A percentile compares a stretch with the other conserved stretches of the same genome.
These are phyloP conservation scores for Globisporangium nodosum DNA, from an alignment of 352 stramenopile species.

Conservation along the genomic window DNA sequence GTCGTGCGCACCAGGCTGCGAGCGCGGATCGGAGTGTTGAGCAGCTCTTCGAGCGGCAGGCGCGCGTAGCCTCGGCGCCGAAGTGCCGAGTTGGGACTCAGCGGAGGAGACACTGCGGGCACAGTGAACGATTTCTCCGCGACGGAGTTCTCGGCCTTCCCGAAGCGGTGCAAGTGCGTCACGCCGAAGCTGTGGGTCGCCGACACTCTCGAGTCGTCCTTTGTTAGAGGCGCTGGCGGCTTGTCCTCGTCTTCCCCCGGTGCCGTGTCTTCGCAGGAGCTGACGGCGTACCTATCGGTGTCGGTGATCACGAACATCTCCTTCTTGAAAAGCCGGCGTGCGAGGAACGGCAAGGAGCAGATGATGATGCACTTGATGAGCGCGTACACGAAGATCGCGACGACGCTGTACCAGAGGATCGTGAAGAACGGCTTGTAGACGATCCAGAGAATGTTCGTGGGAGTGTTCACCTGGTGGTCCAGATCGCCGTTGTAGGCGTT, in stretches of 20 bases:
- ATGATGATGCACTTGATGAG: constrained; percentile 10
- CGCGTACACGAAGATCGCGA: constrained; percentile 12
- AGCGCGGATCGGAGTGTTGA: constrained; percentile 40
- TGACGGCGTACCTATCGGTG: neutral
- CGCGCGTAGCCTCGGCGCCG: constrained; percentile 21
- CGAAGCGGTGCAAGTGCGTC: constrained; percentile 2
- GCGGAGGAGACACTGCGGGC: neutral
- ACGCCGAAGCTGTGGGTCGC: neutral
- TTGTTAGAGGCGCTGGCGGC: neutral
- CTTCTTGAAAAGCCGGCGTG: constrained; percentile 1
- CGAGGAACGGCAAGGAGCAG: constrained; percentile 1
- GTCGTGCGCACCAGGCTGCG: constrained; percentile 28
- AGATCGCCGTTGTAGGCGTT: constrained; percentile 33
- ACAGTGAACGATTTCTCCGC: constrained; percentile 1
- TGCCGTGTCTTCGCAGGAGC: neutral
- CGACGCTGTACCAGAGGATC: constrained; percentile 19
- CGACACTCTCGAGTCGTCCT: neutral
- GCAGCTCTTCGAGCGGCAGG: constrained; percentile 38
- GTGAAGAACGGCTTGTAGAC: constrained; percentile 28
- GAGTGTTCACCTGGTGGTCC: constrained; percentile 15
- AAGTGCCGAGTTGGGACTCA: constrained; percentile 4
- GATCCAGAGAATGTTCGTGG: constrained; percentile 18
- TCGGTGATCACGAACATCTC: constrained; percentile 1
- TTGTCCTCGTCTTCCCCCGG: neutral
- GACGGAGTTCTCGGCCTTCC: constrained; percentile 1